Base-by-base conservation (phyloP, 2,329 filamentous ascomycete species). In the Mycogone perniciosa region DNA sequence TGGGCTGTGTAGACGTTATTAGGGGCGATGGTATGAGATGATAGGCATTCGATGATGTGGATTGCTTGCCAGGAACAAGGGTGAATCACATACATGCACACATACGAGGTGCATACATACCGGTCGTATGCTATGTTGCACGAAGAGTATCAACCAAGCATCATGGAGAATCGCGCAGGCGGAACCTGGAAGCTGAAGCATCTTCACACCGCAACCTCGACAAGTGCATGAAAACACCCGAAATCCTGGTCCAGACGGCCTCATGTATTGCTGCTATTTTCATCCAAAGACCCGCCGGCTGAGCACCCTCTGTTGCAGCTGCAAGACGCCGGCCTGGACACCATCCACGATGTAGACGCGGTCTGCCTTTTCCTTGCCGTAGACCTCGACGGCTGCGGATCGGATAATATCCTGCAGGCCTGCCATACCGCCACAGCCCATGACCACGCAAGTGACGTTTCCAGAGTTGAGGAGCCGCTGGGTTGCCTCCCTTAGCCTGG, bases 371-470 rank as follows among this genome's bases (percentile, higher is more conserved):
- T 57, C 40, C 13, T 44, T 38, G 42, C 56, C 54, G 20, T 57
- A 55, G 45, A 80, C 74, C 52, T 86, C 81, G 0, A 79, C 61
- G 34, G 87, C 86, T 1, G 85, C 85, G 40, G 79, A 76, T 33
- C 85, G 77, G 37, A 96, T 89, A 52, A 85, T 85, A 38, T 81
- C 75, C 59, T 93, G 86, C 69, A 96, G 77, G 0, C 90, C 91
- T 1, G 85, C 84, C 91, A 96, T 96, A 0, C 90, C 91, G 3
- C 88, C 91, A 65, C 91, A 96, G 0, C 91, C 91, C 73, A 96
- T 78, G 61, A 89, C 86, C 6, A 96, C 80, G 27, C 84, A 86
- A 4, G 75, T 73, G 0, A 91, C 79, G 4, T 74, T 71, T 0
- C 76, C 72, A 9, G 73, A 73, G 6, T 63, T 65, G 30, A 95